These are phyloP conservation scores for Phytophthora hibernalis DNA, from an alignment of 352 stramenopile species.

Conservation along the genomic window DNA sequence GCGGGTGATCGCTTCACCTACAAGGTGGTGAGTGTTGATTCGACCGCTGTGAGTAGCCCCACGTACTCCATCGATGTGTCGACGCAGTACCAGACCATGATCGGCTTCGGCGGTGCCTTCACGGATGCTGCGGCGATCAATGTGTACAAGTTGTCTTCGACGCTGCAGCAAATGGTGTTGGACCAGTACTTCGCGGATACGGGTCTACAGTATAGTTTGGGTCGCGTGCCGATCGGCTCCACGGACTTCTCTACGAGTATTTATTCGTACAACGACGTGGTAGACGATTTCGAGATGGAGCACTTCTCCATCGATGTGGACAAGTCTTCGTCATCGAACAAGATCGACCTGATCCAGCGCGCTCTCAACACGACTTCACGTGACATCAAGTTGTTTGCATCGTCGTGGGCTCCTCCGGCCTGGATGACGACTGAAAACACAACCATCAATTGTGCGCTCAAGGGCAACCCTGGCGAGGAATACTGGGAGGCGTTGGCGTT, in stretches of 20 bases:
- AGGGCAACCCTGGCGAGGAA: conserved; percentile 41
- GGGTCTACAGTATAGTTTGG: conserved; percentile 86
- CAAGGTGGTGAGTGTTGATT: conserved; percentile 39
- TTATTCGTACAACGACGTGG: conserved; percentile 88
- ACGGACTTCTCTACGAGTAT: conserved; percentile 86
- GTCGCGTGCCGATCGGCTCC: conserved; percentile 85
- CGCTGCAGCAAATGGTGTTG: conserved; percentile 70
- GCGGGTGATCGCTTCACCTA: conserved; percentile 58
- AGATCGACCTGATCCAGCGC: conserved; percentile 46
- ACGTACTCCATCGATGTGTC: conserved; percentile 60
- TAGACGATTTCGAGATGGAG: conserved; percentile 85
- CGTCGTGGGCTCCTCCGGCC: conserved; percentile 68
- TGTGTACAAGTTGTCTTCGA: conserved; percentile 67
- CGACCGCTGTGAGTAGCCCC: conserved; percentile 29
- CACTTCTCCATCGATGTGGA: conserved; percentile 72
- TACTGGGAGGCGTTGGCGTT: conserved; percentile 65
- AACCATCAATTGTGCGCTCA: conserved; percentile 47
- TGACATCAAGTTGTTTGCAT: conserved; percentile 43
- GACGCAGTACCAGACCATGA: conserved; percentile 22
- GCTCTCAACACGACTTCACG: conserved; percentile 38
- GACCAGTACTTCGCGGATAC: conserved; percentile 81
- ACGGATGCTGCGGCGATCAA: conserved; percentile 90
- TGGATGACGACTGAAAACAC: conserved; percentile 77
- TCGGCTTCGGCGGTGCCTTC: conserved; percentile 89
- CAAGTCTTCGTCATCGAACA: conserved; percentile 41